Percentiles rank a stretch among this genome's conserved stretches.
Evolutionary conservation across 73 alveolate genomes (phyloP).

Genomic region (Tetrahymena malaccensis): DNA sequence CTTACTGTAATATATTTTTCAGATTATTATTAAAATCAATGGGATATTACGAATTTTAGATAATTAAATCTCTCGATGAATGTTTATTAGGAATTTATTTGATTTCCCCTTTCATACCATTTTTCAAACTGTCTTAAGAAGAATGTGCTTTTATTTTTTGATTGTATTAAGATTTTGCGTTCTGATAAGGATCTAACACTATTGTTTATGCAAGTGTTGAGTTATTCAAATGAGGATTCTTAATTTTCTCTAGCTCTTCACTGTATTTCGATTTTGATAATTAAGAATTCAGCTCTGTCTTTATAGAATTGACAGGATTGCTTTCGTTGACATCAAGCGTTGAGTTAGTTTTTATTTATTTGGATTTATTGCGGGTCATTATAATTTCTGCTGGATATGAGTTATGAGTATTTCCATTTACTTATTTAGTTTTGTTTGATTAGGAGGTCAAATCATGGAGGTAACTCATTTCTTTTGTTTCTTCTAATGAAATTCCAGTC

Average conservation of each 20-base stretch:
- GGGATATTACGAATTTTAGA: background rate
- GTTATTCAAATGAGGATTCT: background rate
- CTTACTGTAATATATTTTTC: background rate
- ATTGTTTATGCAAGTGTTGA: background rate
- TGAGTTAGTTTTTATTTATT: background rate
- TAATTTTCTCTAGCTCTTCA: background rate
- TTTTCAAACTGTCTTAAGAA: background rate
- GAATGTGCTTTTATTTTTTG: background rate
- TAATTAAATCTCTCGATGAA: background rate
- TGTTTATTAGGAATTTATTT: background rate
- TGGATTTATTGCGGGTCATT: background rate
- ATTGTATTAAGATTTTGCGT: background rate
- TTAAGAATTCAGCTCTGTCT: background rate
- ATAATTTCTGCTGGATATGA: background rate
- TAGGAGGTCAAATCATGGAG: background rate
- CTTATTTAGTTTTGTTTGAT: background rate
- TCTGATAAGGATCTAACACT: background rate
- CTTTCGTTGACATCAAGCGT: background rate
- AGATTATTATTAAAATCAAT: background rate
- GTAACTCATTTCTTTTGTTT: background rate
- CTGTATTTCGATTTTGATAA: background rate
- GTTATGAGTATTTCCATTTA: background rate
- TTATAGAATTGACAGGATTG: background rate
- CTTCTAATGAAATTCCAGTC: background rate
- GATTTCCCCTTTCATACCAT: background rate